Percentiles rank a stretch among this genome's conserved stretches.
Evolutionary conservation across 768 basidiomycete species (phyloP).

Genomic region (Serpula lacrymans): DNA sequence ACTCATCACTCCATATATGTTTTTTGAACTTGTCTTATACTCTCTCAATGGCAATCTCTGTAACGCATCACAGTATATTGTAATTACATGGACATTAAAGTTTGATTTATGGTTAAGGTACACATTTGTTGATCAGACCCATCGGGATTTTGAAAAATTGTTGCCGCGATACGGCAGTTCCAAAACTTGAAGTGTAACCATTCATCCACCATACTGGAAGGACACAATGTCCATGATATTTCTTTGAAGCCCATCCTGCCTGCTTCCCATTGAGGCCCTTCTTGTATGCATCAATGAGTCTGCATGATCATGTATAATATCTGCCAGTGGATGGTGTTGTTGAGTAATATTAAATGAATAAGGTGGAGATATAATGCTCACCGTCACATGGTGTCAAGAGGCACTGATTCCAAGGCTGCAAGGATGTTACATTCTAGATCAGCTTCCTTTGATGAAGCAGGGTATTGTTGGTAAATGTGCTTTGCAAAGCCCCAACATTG

Average conservation of each 20-base stretch:
- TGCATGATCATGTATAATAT: conserved; percentile 18
- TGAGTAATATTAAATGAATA: not conserved
- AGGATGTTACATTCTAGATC: conserved; percentile 20
- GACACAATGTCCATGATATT: conserved; percentile 18
- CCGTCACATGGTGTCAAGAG: conserved; percentile 1
- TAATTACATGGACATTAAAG: no score
- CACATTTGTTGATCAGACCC: no score
- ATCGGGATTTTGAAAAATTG: no score
- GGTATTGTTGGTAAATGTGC: conserved; percentile 24
- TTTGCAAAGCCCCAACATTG: conserved; percentile 37
- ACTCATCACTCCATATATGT: no score
- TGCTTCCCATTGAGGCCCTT: conserved; percentile 16
- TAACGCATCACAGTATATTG: no score
- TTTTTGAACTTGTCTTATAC: no score
- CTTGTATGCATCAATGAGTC: conserved; percentile 24
- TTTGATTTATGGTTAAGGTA: no score
- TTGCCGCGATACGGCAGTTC: no score
- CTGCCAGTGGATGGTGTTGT: conserved; percentile 6
- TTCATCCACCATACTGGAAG: conserved; percentile 15
- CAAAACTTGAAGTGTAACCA: no score
- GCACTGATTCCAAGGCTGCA: conserved; percentile 10
- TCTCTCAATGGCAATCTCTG: no score
- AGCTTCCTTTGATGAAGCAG: conserved; percentile 25
- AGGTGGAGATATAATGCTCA: conserved; percentile 6
- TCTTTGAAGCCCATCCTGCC: conserved; percentile 22